Base-by-base conservation (phyloP, 139 green algal species). In the Nannochloris sp. region DNA sequence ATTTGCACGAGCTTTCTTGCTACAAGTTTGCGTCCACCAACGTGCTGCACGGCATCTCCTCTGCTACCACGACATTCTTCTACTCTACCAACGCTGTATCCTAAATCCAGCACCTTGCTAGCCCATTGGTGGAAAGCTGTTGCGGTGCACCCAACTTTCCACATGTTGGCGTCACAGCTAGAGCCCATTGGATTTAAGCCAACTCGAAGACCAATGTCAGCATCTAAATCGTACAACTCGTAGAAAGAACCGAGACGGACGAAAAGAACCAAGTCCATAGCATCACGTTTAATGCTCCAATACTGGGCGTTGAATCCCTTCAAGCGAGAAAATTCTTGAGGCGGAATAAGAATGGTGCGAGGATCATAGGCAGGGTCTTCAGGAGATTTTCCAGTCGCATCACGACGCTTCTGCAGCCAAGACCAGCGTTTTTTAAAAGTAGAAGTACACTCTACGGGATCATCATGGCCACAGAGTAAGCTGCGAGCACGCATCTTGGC, bases 221-320 rank as follows among this genome's bases (percentile, higher is more conserved):
- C 81, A 54, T 89, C 82, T 3, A 65, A 24, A 60, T 89, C 83
- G 61, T 85, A 89, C 33, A 89, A 51, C 58, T 89, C 61, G 19
- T 68, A 68, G 19, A 68, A 68, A 31, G 35, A 47, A 10, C 63
- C 66, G 19, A 68, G 68, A 31, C 64, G 59, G 7, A 89, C 83
- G 39, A 89, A 89, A 13, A 89, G 72, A 51, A 89, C 82, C 19
- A 85, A 35, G 36, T 87, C 82, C 68, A 88, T 83, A n/a, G 54
- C 54, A 19, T 48, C 35, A 3, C 19, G 8, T 70, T 88, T 88
- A 61, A 88, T 67, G 15, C 32, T 32, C 80, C 78, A 82, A 46
- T 75, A 80, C 48, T 81, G 73, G 23, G 25, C 6, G 19, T 33
- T 56, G 67, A 85, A 85, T 13, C 60, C 37, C 2, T 44, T 74